These are phyloP conservation scores for Balamuthia mandrillaris DNA, from an alignment of 208 protist species.

Conservation along the genomic window DNA sequence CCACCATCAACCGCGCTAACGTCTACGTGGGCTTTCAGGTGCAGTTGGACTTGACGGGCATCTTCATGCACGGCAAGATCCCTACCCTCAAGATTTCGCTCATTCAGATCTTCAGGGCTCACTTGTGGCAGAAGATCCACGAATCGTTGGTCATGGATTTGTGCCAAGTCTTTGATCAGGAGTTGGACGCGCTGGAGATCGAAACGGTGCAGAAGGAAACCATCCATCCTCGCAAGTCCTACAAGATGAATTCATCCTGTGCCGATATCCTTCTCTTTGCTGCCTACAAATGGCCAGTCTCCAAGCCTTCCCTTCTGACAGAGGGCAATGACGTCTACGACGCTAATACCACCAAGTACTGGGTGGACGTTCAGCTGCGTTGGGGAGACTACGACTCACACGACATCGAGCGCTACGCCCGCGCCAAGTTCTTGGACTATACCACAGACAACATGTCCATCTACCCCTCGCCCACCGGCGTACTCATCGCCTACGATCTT, in stretches of 20 bases:
- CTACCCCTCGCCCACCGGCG: conserved; percentile 98
- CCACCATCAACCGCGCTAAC: conserved; percentile 99
- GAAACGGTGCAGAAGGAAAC: conserved; percentile 98
- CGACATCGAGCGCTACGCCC: conserved; percentile 98
- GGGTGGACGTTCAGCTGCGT: conserved; percentile 99
- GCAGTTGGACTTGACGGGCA: conserved; percentile 99
- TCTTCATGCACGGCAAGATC: conserved; percentile 99
- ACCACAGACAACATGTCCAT: conserved; percentile 94
- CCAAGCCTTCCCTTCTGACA: conserved; percentile 88
- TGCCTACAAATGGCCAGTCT: conserved; percentile 91
- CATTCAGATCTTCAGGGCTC: conserved; percentile 99
- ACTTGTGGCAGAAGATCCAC: conserved; percentile 99
- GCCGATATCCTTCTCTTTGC: conserved; percentile 92
- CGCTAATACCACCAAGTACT: conserved; percentile 93
- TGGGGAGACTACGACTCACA: conserved; percentile 90
- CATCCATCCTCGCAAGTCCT: conserved; percentile 96
- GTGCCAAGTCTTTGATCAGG: conserved; percentile 90
- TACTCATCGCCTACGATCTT: conserved; percentile 98
- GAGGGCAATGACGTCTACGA: conserved; percentile 85
- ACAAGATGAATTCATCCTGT: conserved; percentile 97
- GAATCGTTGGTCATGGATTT: conserved; percentile 98
- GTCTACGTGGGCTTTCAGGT: conserved; percentile 99
- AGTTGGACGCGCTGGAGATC: conserved; percentile 95
- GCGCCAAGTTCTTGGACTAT: conserved; percentile 99
- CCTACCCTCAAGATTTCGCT: conserved; percentile 99